phyloP scores from a whole-genome alignment of 306 rosid species.

The Trifolium fragiferum region DNA sequence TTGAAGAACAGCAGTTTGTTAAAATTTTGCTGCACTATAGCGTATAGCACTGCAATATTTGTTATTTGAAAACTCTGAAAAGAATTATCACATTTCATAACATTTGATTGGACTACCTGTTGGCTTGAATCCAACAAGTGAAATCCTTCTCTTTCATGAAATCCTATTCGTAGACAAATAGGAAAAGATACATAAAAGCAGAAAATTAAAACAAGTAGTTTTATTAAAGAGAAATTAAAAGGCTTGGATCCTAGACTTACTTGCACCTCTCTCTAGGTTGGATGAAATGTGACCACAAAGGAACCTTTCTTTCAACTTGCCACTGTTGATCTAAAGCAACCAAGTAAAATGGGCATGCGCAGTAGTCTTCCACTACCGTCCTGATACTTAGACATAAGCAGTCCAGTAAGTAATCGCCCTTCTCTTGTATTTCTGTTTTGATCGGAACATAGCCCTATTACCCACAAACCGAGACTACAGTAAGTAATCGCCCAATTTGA shows the following conservation, averaged over 20 bases:
- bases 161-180: constrained; percentile 1
- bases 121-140: constrained; percentile 78
- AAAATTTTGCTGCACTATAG: neutral
- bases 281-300: constrained; percentile 92
- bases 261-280: constrained; percentile 64
- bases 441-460: no score
- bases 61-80: neutral
- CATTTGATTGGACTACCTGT: constrained; percentile 89
- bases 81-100: constrained; percentile 11
- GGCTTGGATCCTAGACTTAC: constrained; percentile 56
- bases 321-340: constrained; percentile 91
- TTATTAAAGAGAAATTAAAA: constrained; percentile 36
- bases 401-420: no score
- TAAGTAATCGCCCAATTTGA: no score
- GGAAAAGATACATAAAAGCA: constrained; percentile 28
- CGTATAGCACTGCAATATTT: neutral
- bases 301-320: constrained; percentile 83
- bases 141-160: constrained; percentile 76
- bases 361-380: no score
- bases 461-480: no score
- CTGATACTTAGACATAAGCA: no score
- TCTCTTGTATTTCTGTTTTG: no score
- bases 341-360: no score
- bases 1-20: neutral
- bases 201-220: constrained; percentile 1